Evolutionary conservation across 2,329 filamentous ascomycete genomes (phyloP).

Genomic region (Penicillium freii): DNA sequence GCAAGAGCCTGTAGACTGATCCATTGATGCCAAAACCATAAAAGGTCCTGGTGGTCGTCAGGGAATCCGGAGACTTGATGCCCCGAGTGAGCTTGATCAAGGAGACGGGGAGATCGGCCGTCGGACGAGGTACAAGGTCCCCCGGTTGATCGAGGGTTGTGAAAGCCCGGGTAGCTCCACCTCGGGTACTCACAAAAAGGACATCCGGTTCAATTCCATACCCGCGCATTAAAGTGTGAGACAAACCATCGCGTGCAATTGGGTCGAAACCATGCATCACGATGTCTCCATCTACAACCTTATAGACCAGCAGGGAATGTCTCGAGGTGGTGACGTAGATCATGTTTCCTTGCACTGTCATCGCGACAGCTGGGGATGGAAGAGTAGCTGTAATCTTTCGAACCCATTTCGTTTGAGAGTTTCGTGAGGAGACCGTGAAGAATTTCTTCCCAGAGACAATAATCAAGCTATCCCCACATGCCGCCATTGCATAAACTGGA

Average conservation of each 20-base stretch:
- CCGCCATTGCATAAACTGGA: constrained; percentile 57
- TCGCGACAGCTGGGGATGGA: constrained; percentile 50
- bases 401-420: constrained; percentile 43
- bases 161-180: constrained; percentile 51
- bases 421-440: constrained; percentile 45
- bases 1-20: constrained; percentile 65
- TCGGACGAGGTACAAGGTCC: constrained; percentile 31
- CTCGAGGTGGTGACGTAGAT: constrained; percentile 56
- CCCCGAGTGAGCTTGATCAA: constrained; percentile 31
- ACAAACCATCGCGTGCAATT: constrained; percentile 33
- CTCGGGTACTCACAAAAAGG: constrained; percentile 51
- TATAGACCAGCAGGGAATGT: constrained; percentile 54
- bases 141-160: constrained; percentile 24
- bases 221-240: constrained; percentile 30
- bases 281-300: constrained; percentile 39
- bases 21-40: constrained; percentile 70
- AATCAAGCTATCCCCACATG: constrained; percentile 47
- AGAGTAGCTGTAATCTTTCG: constrained; percentile 41
- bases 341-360: constrained; percentile 47
- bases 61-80: constrained; percentile 16
- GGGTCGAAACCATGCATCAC: constrained; percentile 36
- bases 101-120: constrained; percentile 37
- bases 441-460: constrained; percentile 47
- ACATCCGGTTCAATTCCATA: constrained; percentile 44
- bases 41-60: constrained; percentile 45